Evolutionary conservation across 2,329 filamentous ascomycete genomes (phyloP).

Genomic region (Colletotrichum cereale): DNA sequence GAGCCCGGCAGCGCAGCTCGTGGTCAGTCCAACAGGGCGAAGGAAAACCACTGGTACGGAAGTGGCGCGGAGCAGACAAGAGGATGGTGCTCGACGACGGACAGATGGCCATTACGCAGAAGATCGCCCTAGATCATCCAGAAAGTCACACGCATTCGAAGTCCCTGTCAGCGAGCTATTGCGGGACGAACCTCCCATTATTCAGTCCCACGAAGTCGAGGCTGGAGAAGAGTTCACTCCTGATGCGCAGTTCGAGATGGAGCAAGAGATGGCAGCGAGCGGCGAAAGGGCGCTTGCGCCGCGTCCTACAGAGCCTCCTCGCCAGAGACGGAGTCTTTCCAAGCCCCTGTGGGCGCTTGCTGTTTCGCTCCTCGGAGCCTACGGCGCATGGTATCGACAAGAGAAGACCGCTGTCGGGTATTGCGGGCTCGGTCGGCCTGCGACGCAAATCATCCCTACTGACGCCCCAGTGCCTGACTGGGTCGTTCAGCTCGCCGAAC

Average conservation of each 20-base stretch:
- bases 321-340: conserved; percentile 63
- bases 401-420: conserved; percentile 98
- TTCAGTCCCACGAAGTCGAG: conserved; percentile 60
- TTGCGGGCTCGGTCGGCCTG: conserved; percentile 83
- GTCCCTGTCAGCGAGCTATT: conserved; percentile 61
- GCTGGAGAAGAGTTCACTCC: conserved; percentile 94
- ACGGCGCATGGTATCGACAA: conserved; percentile 87
- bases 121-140: conserved; percentile 38
- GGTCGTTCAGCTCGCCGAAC: conserved; percentile 76
- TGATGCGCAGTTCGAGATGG: conserved; percentile 85
- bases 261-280: conserved; percentile 73
- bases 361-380: conserved; percentile 76
- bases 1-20: conserved; percentile 72
- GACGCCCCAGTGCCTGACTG: conserved; percentile 76
- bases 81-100: conserved; percentile 58
- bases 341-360: conserved; percentile 80
- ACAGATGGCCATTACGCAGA: conserved; percentile 50
- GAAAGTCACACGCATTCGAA: conserved; percentile 68
- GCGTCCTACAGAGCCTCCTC: conserved; percentile 54
- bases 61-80: conserved; percentile 26
- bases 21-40: conserved; percentile 62
- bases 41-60: conserved; percentile 59
- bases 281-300: conserved; percentile 62
- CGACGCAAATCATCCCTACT: conserved; percentile 62
- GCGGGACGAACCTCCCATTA: conserved; percentile 51